Percentiles rank a stretch among this genome's conserved stretches.
These are phyloP conservation scores for Hansenula lynferdii DNA, from an alignment of 1,139 yeast species.

Conservation along the genomic window DNA sequence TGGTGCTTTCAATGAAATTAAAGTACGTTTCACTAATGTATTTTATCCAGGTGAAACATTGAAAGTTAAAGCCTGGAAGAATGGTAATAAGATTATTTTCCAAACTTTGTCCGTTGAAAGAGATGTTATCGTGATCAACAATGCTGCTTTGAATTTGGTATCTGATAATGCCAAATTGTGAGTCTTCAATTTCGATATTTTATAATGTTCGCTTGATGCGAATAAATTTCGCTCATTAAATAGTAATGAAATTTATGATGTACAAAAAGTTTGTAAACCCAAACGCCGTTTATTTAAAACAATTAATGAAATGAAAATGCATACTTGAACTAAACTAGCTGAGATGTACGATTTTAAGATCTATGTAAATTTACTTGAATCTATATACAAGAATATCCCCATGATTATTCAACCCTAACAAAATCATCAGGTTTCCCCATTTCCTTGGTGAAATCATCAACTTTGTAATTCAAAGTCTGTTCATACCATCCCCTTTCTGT, in stretches of 20 bases:
- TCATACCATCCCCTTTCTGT: conserved; percentile 2
- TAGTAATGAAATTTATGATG: too few species aligned
- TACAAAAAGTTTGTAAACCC: too few species aligned
- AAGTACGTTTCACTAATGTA: conserved; percentile 86
- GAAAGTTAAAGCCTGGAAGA: conserved; percentile 80
- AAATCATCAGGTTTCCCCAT: conserved; percentile 2
- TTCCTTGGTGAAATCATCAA: neutral
- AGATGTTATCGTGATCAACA: conserved; percentile 72
- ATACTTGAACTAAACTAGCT: too few species aligned
- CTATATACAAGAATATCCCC: too few species aligned
- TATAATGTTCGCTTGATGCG: neutral
- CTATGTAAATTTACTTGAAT: neutral
- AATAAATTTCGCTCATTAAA: neutral
- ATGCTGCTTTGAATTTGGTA: conserved; percentile 76
- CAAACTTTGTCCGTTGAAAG: conserved; percentile 83
- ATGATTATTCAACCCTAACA: neutral
- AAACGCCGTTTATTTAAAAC: too few species aligned
- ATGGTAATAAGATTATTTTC: conserved; percentile 66
- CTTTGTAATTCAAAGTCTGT: neutral
- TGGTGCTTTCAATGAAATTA: conserved; percentile 81
- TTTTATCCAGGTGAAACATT: conserved; percentile 98
- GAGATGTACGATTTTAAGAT: too few species aligned
- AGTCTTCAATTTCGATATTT: neutral
- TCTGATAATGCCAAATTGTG: conserved; percentile 20
- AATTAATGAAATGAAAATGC: too few species aligned